Evolutionary conservation across 2,329 filamentous ascomycete species (phyloP).

Genomic region (Penicillium sp.): DNA sequence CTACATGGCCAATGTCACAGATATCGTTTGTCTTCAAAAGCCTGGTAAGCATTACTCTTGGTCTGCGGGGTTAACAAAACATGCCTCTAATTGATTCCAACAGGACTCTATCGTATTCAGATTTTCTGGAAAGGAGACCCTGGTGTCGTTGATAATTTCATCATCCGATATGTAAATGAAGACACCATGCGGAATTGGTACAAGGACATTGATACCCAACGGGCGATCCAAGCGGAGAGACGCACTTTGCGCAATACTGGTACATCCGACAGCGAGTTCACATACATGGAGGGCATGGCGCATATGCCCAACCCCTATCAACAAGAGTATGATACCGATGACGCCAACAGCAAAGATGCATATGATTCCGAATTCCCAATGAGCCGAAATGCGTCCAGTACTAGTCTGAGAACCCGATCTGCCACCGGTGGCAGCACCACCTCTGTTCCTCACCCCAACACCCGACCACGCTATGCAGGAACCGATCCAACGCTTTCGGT

Average conservation of each 20-base stretch:
- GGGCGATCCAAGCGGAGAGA: conserved; percentile 57
- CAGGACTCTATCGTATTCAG: conserved; percentile 90
- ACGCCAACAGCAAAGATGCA: conserved; percentile 39
- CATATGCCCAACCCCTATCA: conserved; percentile 80
- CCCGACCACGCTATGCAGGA: conserved; percentile 69
- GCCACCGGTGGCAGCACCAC: conserved; percentile 62
- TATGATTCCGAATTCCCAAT: conserved; percentile 53
- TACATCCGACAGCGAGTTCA: conserved; percentile 70
- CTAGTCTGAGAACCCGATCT: conserved; percentile 72
- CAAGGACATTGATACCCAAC: conserved; percentile 72
- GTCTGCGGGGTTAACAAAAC: not conserved
- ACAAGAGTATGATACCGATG: conserved; percentile 57
- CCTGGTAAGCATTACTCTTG: conserved; percentile 64
- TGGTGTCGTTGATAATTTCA: conserved; percentile 92
- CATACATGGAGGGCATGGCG: conserved; percentile 70
- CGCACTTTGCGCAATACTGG: conserved; percentile 52
- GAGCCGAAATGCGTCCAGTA: conserved; percentile 70
- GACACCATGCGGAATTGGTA: conserved; percentile 94
- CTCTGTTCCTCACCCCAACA: conserved; percentile 39
- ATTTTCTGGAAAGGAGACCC: conserved; percentile 99
- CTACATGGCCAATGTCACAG: conserved; percentile 98
- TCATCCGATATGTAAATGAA: conserved; percentile 89
- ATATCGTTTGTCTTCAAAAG: conserved; percentile 83
- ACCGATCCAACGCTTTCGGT: conserved; percentile 66
- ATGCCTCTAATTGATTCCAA: not conserved